Base-by-base conservation (phyloP, 768 basidiomycete species). In the Lactifluus pinguis region DNA sequence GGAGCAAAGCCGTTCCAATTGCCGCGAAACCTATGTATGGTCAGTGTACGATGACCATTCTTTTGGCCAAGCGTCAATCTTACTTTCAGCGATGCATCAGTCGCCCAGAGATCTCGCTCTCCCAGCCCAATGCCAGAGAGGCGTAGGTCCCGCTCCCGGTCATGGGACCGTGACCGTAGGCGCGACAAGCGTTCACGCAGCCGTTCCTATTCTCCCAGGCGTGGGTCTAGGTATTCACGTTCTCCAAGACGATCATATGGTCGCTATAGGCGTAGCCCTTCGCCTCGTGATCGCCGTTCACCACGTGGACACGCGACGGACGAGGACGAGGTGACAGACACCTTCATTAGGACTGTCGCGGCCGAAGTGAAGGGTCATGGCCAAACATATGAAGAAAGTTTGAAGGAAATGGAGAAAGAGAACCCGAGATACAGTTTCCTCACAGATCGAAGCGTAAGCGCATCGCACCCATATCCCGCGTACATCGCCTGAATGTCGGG, bases 1-100 rank as follows among this genome's bases (percentile, higher is more conserved):
- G 95, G 95, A 95, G 95, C 70, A 98, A 98, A 74, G 91, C 95
- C 2, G 90, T 98, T 6, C 89, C 93, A 15, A 76, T 97, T 49
- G 92, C 88, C 34, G 75, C 80, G 1, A 87, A 85, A 71, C 79
- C 86, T 63, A 79, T 85, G 77, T 98, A 91, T 76, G 84, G 95
- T 97, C 62, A 67, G 80, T 60, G 34, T 5, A 42, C 14, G 39
- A 17, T 21, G 14, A 10, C 39, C 13, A 15, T 32, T 25, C 19
- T 42, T 45, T 30, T 41, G 4, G 13, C 5, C 21, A 19, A 8
- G 11, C 13, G 32, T 5, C 21, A 32, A 53, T 34, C 47, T 51
- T 7, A 39, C 30, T 41, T 30, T 17, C 38, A 29, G 51, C 6
- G 13, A 38, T 56, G 6, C 19, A 45, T 6, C 44, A 67, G 61